Conservation (phyloP, 169 alveolate species). For the Babesia ovata region DNA sequence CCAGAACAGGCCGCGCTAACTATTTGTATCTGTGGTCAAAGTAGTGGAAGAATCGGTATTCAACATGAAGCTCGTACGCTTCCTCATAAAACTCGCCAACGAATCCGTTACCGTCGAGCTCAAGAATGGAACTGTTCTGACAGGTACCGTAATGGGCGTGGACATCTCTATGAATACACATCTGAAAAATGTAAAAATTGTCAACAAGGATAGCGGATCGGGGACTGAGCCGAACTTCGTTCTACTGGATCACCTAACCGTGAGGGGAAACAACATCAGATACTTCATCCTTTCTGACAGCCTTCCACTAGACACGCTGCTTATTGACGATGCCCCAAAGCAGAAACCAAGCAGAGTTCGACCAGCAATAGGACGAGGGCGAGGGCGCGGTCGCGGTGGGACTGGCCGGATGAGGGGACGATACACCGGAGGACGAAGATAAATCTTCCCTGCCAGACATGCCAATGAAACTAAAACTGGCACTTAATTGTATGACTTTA, state of each 20-base stretch:
- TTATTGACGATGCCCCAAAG: conserved; percentile 95
- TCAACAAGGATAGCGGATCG: conserved; percentile 89
- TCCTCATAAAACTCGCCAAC: conserved; percentile 93
- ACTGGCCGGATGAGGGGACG: conserved; percentile 70
- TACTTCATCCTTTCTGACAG: conserved; percentile 95
- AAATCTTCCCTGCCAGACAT: not conserved
- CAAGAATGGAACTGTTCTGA: conserved; percentile 96
- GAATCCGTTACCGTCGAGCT: conserved; percentile 97
- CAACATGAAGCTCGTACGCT: conserved; percentile 95
- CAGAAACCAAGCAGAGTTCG: conserved; percentile 82
- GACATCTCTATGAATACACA: conserved; percentile 99
- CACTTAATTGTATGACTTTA: not conserved
- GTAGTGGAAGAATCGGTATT: not conserved
- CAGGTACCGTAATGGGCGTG: conserved; percentile 95
- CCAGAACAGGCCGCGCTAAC: not conserved
- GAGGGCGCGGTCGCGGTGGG: conserved; percentile 77
- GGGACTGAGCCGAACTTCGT: conserved; percentile 67
- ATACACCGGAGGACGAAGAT: conserved; percentile 29
- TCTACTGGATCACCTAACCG: conserved; percentile 76
- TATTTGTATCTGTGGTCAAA: not conserved
- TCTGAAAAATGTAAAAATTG: conserved; percentile 94
- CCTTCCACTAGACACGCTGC: conserved; percentile 92
- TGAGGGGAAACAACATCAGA: conserved; percentile 92
- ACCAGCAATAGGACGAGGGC: conserved; percentile 50
- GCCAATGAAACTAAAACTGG: not conserved